Evolutionary conservation across 1,284 basidiomycete species (phyloP), one percentile per base, ranked within the genome.

Genomic region (Pseudozyma flocculosa): DNA sequence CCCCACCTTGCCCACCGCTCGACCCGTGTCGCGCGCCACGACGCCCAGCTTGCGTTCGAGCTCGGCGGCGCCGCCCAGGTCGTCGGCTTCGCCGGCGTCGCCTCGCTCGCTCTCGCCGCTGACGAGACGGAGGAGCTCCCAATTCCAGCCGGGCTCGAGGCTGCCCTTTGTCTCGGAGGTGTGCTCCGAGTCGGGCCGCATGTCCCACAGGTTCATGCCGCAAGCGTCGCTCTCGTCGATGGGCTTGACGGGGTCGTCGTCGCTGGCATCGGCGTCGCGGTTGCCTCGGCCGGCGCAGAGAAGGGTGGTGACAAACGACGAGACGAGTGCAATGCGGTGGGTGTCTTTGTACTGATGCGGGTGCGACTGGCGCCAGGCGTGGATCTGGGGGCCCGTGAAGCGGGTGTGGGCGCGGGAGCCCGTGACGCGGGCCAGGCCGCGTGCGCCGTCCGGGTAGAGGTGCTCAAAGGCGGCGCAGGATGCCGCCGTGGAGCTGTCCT

Each of bases 331-430:
- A 54, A 94, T 87, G 40, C 85, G 83, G 24, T 82, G 80, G 13
- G 90, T 92, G 1, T 81, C 79, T 8, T 78, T 80, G 78, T 92
- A 93, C 4, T 82, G 82, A 13, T 84, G 80, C 5, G 86, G 85
- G 29, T 85, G 79, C 19, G 83, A 68, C 45, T 83, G 36, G 63
- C 82, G 47, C 67, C 88, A 87, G 78, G 86, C 86, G 61, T 85
- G 83, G 65, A 93, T 92, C 78, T 93, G 91, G 40, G 86, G 84
- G 11, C 87, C 91, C 0, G 90, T 92, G 79, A 94, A 94, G 14
- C 91, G 83, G 65, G 91, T 88, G 73, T 93, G 90, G 0, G 90
- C 90, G 44, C 87, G 82, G 69, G 88, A 90, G 4, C 91, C 91
- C 2, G 89, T 89, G 8, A 88, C 78, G 70, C 87, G 83, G 0